Percentiles rank a stretch among this genome's conserved stretches.
Evolutionary conservation across 2,329 filamentous ascomycete genomes (phyloP).

Genomic region (Teratosphaeriaceae sp.): DNA sequence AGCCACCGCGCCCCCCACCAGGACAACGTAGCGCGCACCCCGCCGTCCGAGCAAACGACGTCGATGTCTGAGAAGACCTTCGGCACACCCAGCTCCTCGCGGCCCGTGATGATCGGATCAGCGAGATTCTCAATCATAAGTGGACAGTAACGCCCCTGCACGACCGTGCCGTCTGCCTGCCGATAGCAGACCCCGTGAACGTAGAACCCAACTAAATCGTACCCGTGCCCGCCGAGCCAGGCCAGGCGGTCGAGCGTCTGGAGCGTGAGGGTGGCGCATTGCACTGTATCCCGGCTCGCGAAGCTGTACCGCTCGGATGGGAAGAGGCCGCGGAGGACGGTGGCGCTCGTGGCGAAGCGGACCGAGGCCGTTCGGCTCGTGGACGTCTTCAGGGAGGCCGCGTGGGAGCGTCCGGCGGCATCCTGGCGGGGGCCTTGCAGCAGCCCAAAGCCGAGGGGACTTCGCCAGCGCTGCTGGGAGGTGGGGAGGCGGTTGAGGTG

Average conservation of each 20-base stretch:
- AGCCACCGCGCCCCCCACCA: not conserved
- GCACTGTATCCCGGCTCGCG: not conserved
- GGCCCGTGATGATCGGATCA: slow-evolving; percentile 52
- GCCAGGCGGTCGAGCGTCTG: slow-evolving; percentile 8
- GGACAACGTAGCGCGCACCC: not conserved
- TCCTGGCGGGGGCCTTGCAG: not conserved
- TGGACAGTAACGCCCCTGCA: slow-evolving; percentile 48
- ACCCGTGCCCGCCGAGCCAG: slow-evolving; percentile 48
- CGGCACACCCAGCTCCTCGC: slow-evolving; percentile 55
- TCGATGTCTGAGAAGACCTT: slow-evolving; percentile 31
- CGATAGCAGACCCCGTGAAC: slow-evolving; percentile 55
- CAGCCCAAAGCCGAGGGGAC: not conserved
- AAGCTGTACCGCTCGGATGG: not conserved
- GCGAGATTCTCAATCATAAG: slow-evolving; percentile 52
- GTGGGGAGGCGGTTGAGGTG: not conserved
- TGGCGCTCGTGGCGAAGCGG: not conserved
- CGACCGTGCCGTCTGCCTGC: slow-evolving; percentile 40
- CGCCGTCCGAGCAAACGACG: not conserved
- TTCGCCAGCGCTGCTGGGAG: not conserved
- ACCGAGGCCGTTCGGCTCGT: not conserved
- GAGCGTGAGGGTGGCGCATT: not conserved
- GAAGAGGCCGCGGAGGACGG: not conserved
- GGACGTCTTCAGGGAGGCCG: not conserved
- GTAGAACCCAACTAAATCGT: slow-evolving; percentile 52
- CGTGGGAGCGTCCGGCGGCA: not conserved